phyloP scores from a whole-genome alignment of 306 rosid genomes.

The Prunus armeniaca region DNA sequence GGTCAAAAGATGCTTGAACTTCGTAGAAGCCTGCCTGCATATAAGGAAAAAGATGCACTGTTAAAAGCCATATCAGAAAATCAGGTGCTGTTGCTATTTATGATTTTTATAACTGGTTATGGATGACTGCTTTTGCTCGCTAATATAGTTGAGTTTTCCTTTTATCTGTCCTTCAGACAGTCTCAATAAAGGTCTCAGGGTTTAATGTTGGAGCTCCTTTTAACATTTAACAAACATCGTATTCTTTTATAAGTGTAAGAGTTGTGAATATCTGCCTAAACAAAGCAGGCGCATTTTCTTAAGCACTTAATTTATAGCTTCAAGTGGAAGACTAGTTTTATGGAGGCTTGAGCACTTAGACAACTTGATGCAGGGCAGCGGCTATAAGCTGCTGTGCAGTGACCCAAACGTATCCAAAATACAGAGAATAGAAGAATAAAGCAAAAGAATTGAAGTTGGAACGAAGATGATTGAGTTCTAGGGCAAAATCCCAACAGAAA shows the following conservation, averaged over 20 bases:
- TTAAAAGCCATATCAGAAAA: slow-evolving; percentile 39
- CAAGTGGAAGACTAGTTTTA: no score
- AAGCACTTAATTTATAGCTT: no score
- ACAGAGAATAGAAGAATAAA: no score
- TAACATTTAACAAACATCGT: background rate
- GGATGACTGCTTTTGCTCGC: background rate
- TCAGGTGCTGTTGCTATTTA: slow-evolving; percentile 29
- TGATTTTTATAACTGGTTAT: slow-evolving; percentile 1
- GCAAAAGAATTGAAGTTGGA: no score
- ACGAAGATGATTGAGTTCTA: no score
- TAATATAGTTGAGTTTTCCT: background rate
- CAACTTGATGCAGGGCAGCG: no score
- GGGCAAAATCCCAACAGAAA: no score
- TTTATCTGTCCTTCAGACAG: background rate
- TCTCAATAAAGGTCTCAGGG: background rate
- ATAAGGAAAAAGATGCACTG: slow-evolving; percentile 38
- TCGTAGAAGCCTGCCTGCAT: slow-evolving; percentile 52
- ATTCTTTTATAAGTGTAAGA: background rate
- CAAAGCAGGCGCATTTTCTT: background rate
- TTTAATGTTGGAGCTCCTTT: background rate
- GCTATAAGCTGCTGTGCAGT: no score
- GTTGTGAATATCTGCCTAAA: background rate
- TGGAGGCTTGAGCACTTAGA: no score
- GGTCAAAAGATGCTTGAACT: slow-evolving; percentile 48
- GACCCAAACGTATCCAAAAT: no score